These are phyloP conservation scores for Phytophthora macrochlamydospora DNA, from an alignment of 352 stramenopile species.

Conservation along the genomic window DNA sequence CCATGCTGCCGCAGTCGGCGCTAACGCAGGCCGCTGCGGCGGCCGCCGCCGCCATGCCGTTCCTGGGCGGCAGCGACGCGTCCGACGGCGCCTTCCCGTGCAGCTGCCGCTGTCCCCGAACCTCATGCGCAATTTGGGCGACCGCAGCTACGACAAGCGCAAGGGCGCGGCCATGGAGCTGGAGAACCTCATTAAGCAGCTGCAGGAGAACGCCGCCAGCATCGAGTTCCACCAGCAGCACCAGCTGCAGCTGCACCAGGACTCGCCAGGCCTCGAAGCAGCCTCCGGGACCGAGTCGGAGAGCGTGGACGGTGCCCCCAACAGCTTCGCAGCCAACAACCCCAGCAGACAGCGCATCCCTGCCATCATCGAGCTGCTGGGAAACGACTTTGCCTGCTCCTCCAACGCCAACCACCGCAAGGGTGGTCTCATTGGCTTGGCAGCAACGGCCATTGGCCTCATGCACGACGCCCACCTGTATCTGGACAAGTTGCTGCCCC, in stretches of 20 bases:
- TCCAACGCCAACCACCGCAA: conserved; percentile 99
- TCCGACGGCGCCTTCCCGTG: conserved; percentile 43
- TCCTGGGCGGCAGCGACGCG: conserved; percentile 35
- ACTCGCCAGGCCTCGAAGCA: conserved; percentile 8
- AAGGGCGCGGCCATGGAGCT: conserved; percentile 99
- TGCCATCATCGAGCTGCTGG: conserved; percentile 96
- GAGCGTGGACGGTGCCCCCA: conserved; percentile 18
- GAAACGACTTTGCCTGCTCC: conserved; percentile 98
- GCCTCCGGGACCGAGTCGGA: conserved; percentile 31
- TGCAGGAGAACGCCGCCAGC: conserved; percentile 93
- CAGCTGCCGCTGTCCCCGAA: conserved; percentile 78
- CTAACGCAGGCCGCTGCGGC: conserved; percentile 49
- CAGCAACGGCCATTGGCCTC: conserved; percentile 97
- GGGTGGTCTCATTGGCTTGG: conserved; percentile 98
- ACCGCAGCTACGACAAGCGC: conserved; percentile 99
- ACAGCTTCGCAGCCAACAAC: conserved; percentile 34
- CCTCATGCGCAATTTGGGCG: conserved; percentile 92
- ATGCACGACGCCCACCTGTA: conserved; percentile 93
- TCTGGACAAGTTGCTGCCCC: conserved; percentile 94
- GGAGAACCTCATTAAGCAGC: conserved; percentile 97
- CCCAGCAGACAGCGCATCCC: conserved; percentile 85
- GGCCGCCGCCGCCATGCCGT: conserved; percentile 52
- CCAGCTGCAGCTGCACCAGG: conserved; percentile 32
- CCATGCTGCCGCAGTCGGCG: conserved; percentile 64
- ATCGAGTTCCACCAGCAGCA: conserved; percentile 75